Percentiles rank a stretch among this genome's conserved stretches.
phyloP scores from a whole-genome alignment of 495 filamentous ascomycete genomes.

The Cercophora newfieldiana region DNA sequence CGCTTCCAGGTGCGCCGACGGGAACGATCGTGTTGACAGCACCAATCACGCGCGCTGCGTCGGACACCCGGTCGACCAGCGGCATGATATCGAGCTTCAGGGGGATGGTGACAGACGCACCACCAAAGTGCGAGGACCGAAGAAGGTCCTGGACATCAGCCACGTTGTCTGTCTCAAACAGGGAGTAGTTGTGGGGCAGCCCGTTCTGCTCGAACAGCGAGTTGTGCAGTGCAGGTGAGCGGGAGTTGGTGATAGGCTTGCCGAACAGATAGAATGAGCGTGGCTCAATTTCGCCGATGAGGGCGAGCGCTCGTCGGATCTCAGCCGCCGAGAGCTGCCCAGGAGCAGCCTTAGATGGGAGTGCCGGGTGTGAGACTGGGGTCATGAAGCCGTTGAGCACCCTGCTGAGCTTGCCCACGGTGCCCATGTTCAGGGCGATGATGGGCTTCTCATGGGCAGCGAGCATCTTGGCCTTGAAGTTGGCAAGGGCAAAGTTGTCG shows the following conservation, averaged over 20 bases:
- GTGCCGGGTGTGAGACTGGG: constrained; percentile 84
- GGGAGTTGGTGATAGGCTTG: constrained; percentile 73
- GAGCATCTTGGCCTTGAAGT: constrained; percentile 77
- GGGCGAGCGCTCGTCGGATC: constrained; percentile 72
- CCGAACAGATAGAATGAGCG: constrained; percentile 87
- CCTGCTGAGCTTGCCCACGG: constrained; percentile 81
- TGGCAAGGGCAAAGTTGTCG: constrained; percentile 82
- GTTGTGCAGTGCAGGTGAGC: constrained; percentile 89
- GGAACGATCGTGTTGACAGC: constrained; percentile 92
- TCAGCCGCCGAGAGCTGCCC: constrained; percentile 92
- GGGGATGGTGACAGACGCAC: constrained; percentile 92
- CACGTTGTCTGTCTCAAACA: constrained; percentile 71
- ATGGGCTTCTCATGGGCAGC: constrained; percentile 71
- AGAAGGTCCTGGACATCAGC: constrained; percentile 68
- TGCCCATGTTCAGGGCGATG: constrained; percentile 97
- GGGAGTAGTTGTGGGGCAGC: constrained; percentile 83
- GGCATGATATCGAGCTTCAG: constrained; percentile 88
- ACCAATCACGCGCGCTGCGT: constrained; percentile 79
- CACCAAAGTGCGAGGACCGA: constrained; percentile 74
- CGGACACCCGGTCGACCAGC: constrained; percentile 73
- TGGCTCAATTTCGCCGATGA: constrained; percentile 77
- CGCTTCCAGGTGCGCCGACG: constrained; percentile 25
- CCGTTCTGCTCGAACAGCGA: constrained; percentile 74
- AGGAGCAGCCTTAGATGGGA: constrained; percentile 91
- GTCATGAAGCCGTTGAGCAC: constrained; percentile 93